Evolutionary conservation across 2,329 filamentous ascomycete species (phyloP), one percentile per base, ranked within the genome.

Genomic region (Esteya vermicola): DNA sequence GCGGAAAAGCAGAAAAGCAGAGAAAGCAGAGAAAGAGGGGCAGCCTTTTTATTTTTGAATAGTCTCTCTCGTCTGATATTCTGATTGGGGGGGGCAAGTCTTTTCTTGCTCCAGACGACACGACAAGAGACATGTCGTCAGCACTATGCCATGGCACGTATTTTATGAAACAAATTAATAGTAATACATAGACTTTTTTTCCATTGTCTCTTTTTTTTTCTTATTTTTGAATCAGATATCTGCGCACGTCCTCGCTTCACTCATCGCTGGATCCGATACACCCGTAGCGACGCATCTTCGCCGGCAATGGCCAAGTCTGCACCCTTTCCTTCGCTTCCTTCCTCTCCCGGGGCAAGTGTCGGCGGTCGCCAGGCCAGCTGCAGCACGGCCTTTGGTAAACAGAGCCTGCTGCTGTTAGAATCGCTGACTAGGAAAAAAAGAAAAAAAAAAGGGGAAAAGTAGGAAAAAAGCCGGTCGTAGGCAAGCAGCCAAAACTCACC

Each of bases 331-430:
- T 40, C 33, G 37, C 41, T 26, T 40, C 43, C 41, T 13, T 13
- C n/a, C n/a, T n/a, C n/a, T n/a, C n/a, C n/a, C n/a, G n/a, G n/a
- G n/a, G n/a, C n/a, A n/a, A n/a, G n/a, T 6, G 39, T 45, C 13
- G 49, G 46, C 6, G 80, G 81, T 45, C 75, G 68, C 82, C 82
- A 88, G 8, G 77, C 67, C 27, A 88, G 60, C 53, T 81, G 77
- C 20, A 75, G 68, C 19, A 85, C 68, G 2, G 78, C 60, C 52
- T 72, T 81, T 20, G 78, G 76, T 2, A 81, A 68, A 33, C 65
- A 72, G 37, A 72, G 51, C 8, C 69, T 72, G 44, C 4, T 13
- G n/a, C n/a, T 14, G 13, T 28, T 36, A 12, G 25, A 21, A 12
- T 19, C n/a, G n/a, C n/a, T 4, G n/a, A 4, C 13, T 21, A 6